phyloP scores from a whole-genome alignment of 73 alveolate species.

The Paramecium tetraurelia region DNA sequence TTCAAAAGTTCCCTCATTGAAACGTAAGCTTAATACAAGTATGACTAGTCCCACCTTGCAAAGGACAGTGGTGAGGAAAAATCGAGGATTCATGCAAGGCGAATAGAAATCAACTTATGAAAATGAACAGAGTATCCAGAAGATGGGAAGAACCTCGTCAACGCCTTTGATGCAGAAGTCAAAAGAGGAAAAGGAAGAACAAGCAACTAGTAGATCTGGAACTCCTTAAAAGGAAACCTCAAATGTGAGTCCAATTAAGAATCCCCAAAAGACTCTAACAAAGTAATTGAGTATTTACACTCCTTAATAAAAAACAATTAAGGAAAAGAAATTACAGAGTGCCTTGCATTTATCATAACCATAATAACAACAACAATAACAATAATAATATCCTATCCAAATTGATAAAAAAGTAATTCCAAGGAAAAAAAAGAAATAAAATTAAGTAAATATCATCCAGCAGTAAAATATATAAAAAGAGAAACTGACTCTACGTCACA shows the following conservation, averaged over 20 bases:
- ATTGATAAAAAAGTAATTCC: not conserved
- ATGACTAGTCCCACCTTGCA: not conserved
- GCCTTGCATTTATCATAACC: not conserved
- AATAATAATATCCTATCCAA: not conserved
- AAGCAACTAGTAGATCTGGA: not conserved
- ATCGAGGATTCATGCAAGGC: not conserved
- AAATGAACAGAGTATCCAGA: not conserved
- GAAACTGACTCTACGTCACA: not conserved
- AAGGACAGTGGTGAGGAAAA: not conserved
- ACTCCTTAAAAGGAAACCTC: not conserved
- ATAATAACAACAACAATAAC: not conserved
- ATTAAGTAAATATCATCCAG: not conserved
- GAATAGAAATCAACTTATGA: not conserved
- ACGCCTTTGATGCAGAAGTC: slow-evolving; percentile 23
- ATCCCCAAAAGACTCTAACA: not conserved
- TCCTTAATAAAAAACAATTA: not conserved
- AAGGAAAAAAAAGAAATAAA: not conserved
- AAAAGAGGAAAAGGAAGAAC: slow-evolving; percentile 9
- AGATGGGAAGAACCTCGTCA: slow-evolving; percentile 24
- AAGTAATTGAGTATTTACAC: not conserved
- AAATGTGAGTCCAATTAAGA: slow-evolving; percentile 11
- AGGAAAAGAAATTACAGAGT: not conserved
- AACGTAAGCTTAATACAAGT: not conserved
- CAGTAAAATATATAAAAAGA: not conserved
- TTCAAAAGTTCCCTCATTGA: not conserved